Evolutionary conservation across 2,329 filamentous ascomycete genomes (phyloP), one percentile per base, ranked within the genome.

Genomic region (Cadophora gregata): DNA sequence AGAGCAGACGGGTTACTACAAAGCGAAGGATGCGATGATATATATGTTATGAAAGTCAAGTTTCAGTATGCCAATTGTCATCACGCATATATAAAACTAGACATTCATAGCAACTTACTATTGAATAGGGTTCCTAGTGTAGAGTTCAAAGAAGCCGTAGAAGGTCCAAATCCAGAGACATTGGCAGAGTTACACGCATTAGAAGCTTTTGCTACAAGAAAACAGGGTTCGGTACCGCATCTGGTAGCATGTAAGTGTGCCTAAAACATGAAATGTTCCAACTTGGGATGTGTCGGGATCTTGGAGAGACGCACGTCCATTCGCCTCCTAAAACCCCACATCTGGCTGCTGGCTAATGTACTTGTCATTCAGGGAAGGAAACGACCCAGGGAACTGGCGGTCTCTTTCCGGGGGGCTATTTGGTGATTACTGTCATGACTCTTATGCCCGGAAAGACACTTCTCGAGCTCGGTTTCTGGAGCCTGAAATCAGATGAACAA

Each of bases 381-480:
- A 25, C 1, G 25, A 19, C 59, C 14, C 59, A 62, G 24, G 59
- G 29, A 38, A 3, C 45, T 14, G 27, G 53, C 16, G 31, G 59
- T 36, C 47, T 62, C 16, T 55, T 36, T 55, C 60, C 60, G 7
- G 48, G 60, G 1, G 60, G 60, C 21, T 62, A 62, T n/a, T 10
- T 62, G 12, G 25, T 55, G 9, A 36, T 62, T 16, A 62, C 60
- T 9, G 29, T 62, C 48, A 62, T 62, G 60, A 62, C 60, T 51
- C 47, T 51, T 10, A 62, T 62, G 60, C 48, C 60, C 14, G 60
- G 60, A 29, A 24, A 38, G 12, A 51, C 60, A 27, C 21, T 62
- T 7, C 60, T 62, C 27, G 60, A 62, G 25, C 48, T 62, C 14
- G 60, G 60, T 2, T 62, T 62, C n/a, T 62, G 60, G 60, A 45